phyloP scores from a whole-genome alignment of 495 filamentous ascomycete species.

The Penicillium steckii region DNA sequence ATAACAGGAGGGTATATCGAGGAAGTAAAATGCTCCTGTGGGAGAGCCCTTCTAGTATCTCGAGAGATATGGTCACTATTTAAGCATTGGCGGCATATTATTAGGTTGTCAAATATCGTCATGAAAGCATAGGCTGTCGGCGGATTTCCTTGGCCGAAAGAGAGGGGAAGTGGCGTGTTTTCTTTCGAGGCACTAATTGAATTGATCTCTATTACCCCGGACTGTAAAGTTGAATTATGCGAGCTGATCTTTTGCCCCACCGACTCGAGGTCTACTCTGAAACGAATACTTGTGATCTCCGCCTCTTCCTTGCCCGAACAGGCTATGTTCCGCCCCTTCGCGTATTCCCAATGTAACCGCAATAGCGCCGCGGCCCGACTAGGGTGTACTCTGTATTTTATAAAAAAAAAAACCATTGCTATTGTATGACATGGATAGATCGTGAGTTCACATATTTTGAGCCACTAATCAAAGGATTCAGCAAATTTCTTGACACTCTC shows the following conservation, averaged over 20 bases:
- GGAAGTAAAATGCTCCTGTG: not conserved
- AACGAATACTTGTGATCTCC: slow-evolving; percentile 1
- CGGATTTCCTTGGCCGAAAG: slow-evolving; percentile 14
- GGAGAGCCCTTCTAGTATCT: not conserved
- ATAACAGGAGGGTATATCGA: not conserved
- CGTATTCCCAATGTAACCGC: not conserved
- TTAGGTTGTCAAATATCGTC: not conserved
- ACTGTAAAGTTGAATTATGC: not conserved
- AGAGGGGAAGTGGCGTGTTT: not conserved
- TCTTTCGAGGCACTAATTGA: not conserved
- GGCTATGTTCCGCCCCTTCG: not conserved
- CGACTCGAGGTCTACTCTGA: not conserved
- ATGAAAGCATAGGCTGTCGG: not conserved
- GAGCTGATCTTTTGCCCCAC: not conserved
- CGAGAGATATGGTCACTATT: not conserved
- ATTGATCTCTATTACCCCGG: not conserved
- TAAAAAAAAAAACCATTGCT: not conserved
- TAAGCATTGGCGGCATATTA: not conserved
- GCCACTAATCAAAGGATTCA: too few relatives aligned
- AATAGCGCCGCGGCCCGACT: not conserved
- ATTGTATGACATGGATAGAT: not conserved
- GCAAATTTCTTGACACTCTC: too few relatives aligned
- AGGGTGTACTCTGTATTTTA: not conserved
- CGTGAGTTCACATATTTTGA: too few relatives aligned
- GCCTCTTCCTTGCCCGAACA: slow-evolving; percentile 10